These are phyloP conservation scores for Phytophthora aleatoria DNA, from an alignment of 352 stramenopile species.

Conservation along the genomic window DNA sequence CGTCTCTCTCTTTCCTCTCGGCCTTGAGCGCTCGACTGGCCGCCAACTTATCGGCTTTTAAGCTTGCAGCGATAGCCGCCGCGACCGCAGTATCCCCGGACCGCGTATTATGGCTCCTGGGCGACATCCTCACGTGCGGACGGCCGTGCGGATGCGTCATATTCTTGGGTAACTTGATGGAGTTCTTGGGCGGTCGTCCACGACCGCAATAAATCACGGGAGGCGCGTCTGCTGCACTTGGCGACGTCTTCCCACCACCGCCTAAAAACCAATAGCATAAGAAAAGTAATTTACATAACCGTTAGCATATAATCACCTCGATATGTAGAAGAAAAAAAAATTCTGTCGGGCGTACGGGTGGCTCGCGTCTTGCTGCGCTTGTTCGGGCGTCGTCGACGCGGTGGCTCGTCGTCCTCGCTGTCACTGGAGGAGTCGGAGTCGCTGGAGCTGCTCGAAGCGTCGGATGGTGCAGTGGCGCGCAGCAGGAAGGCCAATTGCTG, in stretches of 20 bases:
- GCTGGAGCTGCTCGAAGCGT: conserved; percentile 37
- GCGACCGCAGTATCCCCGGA: conserved; percentile 22
- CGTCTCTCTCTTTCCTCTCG: conserved; percentile 20
- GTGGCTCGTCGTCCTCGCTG: conserved; percentile 29
- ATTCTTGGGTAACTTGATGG: conserved; percentile 43
- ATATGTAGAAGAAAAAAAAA: conserved; percentile 15
- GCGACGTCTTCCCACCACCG: conserved; percentile 26
- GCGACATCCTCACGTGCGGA: conserved; percentile 27
- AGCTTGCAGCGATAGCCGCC: conserved; percentile 18
- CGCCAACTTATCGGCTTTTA: conserved; percentile 16
- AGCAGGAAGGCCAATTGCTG: conserved; percentile 86
- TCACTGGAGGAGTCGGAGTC: conserved; percentile 37
- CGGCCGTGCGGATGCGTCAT: conserved; percentile 16
- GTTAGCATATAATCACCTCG: conserved; percentile 5
- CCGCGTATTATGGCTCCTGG: conserved; percentile 33
- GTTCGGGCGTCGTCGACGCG: conserved; percentile 27
- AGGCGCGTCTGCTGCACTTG: conserved; percentile 23
- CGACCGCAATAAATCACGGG: conserved; percentile 46
- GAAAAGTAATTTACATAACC: conserved; percentile 8
- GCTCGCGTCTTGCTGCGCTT: conserved; percentile 38
- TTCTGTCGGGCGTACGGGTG: conserved; percentile 16
- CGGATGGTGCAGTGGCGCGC: conserved; percentile 69
- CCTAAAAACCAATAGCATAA: conserved; percentile 13
- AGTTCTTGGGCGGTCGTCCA: conserved; percentile 49
- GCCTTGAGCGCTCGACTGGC: conserved; percentile 19